Evolutionary conservation across 345 rosid species (phyloP), one percentile per base, ranked within the genome.

Genomic region (Anacardium occidentale): DNA sequence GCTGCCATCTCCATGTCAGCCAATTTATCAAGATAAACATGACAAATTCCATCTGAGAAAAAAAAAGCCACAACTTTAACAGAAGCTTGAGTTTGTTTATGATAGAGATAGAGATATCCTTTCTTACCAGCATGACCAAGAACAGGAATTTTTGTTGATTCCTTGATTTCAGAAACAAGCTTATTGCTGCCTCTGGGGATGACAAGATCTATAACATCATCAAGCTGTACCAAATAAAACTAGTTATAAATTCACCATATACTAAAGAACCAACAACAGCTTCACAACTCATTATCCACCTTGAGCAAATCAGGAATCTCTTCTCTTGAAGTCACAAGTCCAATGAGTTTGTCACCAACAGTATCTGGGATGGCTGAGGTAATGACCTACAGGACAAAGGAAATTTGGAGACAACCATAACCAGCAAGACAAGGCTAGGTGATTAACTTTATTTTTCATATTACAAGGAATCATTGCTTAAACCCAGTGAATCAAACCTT

Each of bases 141-240:
- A 66, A 96, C 97, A 61, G 99, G 99, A 75, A 96, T 93, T 81
- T 93, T 96, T 51, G 99, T 93, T 53, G 94, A 87, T 73, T 81
- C 85, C 81, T 93, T 96, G 42, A 96, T 96, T 82, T 90, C 87
- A 70, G 97, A 83, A 79, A 96, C 98, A 77, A 93, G 97, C 80
- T 88, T 89, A 77, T 88, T 93, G 90, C 99, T 96, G 74, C 99
- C 99, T 85, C 99, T 90, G 65, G 99, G 98, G 83, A 96, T 96
- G 75, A 96, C 99, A 68, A 96, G 99, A 82, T 96, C 98, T 52
- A 96, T 93, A 71, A 96, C 98, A 77, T 96, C 98, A 87, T 96
- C 98, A 74, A 93, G 97, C 99, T 96, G 96, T 20, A 2, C 25
- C 29, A 59, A 58, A 58, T 11, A 70, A 70, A 32, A 17, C 17